phyloP scores from a whole-genome alignment of 225 moss, liverwort and hornwort species.

The Rhytidiadelphus loreus region DNA sequence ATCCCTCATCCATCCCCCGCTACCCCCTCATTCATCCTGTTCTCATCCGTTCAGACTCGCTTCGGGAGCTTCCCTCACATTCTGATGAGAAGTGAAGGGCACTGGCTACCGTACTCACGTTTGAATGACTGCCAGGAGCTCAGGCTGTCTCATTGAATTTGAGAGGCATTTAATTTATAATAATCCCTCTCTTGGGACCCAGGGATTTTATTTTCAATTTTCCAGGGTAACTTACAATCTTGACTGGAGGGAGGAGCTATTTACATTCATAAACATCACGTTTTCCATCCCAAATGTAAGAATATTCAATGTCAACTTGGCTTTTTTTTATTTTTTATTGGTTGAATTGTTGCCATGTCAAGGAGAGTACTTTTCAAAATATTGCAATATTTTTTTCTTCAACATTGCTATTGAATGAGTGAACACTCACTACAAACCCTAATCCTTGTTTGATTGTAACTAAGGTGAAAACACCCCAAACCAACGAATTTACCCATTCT shows the following conservation, averaged over 20 bases:
- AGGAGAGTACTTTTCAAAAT: not conserved
- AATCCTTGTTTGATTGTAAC: not conserved
- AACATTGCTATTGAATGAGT: no score
- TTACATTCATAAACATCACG: not conserved
- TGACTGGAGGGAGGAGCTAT: not conserved
- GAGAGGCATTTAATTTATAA: not conserved
- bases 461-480: not conserved
- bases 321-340: not conserved
- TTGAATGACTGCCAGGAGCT: constrained; percentile 4
- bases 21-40: not conserved
- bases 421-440: not conserved
- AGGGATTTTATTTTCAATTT: not conserved
- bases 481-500: accelerated
- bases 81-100: not conserved
- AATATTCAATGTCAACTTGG: not conserved
- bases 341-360: not conserved
- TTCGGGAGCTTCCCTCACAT: not conserved
- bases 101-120: not conserved
- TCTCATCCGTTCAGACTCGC: not conserved
- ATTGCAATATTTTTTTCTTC: not conserved
- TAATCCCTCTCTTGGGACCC: not conserved
- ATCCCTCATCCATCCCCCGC: not conserved
- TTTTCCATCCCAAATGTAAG: not conserved
- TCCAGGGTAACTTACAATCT: not conserved
- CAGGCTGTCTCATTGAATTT: constrained; percentile 6